These are phyloP conservation scores for Linderniella brevidens DNA, from an alignment of 257 asterid genomes.

Conservation along the genomic window DNA sequence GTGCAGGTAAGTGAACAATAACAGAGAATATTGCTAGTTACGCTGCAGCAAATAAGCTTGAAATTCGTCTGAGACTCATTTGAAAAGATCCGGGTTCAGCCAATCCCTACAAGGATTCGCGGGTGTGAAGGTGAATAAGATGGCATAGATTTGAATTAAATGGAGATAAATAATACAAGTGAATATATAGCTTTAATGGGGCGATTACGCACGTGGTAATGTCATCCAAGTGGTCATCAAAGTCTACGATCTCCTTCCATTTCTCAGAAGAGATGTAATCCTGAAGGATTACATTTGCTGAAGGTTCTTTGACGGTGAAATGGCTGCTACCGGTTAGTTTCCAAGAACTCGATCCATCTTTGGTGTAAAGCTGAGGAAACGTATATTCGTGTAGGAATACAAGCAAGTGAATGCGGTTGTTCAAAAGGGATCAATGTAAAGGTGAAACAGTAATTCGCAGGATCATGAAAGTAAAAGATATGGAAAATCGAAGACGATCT, in stretches of 20 bases:
- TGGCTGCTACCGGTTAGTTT: constrained; percentile 46
- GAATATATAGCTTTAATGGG: background rate
- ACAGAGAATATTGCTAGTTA: too few relatives aligned
- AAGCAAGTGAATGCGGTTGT: background rate
- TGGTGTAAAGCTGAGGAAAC: constrained; percentile 42
- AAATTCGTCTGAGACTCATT: constrained; percentile 1
- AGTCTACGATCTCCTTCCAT: constrained; percentile 64
- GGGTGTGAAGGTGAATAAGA: background rate
- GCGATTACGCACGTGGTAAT: constrained; percentile 51
- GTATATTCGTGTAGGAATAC: background rate
- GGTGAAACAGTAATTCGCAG: too few relatives aligned
- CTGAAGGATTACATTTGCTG: constrained; percentile 60
- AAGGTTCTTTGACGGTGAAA: constrained; percentile 59
- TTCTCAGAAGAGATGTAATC: constrained; percentile 78
- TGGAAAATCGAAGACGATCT: too few relatives aligned
- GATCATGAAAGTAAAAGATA: too few relatives aligned
- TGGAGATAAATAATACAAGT: background rate
- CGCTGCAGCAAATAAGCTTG: too few relatives aligned
- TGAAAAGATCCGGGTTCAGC: constrained; percentile 13
- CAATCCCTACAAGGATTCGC: constrained; percentile 13
- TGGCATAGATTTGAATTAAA: background rate
- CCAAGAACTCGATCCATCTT: constrained; percentile 83
- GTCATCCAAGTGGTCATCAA: constrained; percentile 93
- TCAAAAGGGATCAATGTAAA: background rate
- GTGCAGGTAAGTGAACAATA: too few relatives aligned